phyloP scores from a whole-genome alignment of 2,329 filamentous ascomycete genomes.

The Curvularia lunata region DNA sequence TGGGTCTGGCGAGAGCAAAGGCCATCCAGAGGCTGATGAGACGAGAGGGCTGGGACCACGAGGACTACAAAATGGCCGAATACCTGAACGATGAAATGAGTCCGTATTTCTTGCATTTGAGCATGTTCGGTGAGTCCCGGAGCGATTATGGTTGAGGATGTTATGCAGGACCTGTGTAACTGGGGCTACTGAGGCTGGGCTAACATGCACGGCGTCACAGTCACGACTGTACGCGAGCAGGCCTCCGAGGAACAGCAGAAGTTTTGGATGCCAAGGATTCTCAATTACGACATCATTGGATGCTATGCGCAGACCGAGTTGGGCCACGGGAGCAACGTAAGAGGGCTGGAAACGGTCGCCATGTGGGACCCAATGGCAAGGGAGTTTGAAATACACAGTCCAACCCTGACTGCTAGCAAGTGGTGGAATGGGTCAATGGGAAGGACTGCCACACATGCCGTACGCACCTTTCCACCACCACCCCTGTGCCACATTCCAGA shows the following conservation, averaged over 20 bases:
- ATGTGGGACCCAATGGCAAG: slow-evolving; percentile 55
- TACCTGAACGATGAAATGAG: slow-evolving; percentile 62
- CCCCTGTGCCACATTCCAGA: slow-evolving; percentile 11
- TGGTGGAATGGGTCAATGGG: slow-evolving; percentile 63
- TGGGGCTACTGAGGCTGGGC: slow-evolving; percentile 25
- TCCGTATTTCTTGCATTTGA: slow-evolving; percentile 59
- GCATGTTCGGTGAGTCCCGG: slow-evolving; percentile 55
- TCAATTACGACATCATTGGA: slow-evolving; percentile 58
- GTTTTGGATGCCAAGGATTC: slow-evolving; percentile 59
- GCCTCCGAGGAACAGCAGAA: slow-evolving; percentile 55
- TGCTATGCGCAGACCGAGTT: slow-evolving; percentile 61
- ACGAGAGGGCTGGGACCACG: slow-evolving; percentile 56
- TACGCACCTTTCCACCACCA: slow-evolving; percentile 22
- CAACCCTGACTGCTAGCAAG: slow-evolving; percentile 60
- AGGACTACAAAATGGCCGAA: slow-evolving; percentile 60
- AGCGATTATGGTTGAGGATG: slow-evolving; percentile 6
- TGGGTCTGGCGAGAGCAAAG: slow-evolving; percentile 61
- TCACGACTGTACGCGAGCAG: slow-evolving; percentile 59
- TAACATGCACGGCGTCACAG: slow-evolving; percentile 29
- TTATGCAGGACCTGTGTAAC: slow-evolving; percentile 25
- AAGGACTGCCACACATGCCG: slow-evolving; percentile 60
- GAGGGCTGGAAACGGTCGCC: slow-evolving; percentile 57
- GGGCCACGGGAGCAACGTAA: slow-evolving; percentile 61
- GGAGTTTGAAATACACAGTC: slow-evolving; percentile 60
- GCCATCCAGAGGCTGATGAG: slow-evolving; percentile 55